phyloP scores from a whole-genome alignment of 495 filamentous ascomycete species.

The Haplographium delicatum region DNA sequence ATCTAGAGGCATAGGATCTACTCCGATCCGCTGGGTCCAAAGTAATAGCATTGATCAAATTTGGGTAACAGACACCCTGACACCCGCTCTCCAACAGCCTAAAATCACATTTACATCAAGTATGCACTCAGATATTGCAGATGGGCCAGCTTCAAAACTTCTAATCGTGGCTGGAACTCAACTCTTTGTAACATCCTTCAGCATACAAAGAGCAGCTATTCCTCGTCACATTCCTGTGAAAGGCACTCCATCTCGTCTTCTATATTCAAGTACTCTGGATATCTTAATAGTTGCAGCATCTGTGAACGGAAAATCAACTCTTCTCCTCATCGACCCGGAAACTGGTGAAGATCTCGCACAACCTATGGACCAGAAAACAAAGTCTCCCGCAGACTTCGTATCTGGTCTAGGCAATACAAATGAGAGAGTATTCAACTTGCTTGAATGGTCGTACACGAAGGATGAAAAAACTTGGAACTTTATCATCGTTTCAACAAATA shows the following conservation, averaged over 20 bases:
- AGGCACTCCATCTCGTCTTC: conserved; percentile 46
- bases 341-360: conserved; percentile 40
- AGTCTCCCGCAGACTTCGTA: conserved; percentile 29
- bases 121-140: conserved; percentile 4
- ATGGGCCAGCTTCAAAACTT: conserved; percentile 8
- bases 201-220: conserved; percentile 40
- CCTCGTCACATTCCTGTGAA: conserved; percentile 43
- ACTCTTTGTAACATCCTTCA: conserved; percentile 45
- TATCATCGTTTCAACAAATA: conserved; percentile 35
- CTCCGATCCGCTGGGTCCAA: background rate
- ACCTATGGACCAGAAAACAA: conserved; percentile 30
- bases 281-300: conserved; percentile 48
- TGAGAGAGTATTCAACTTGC: conserved; percentile 36
- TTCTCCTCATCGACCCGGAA: conserved; percentile 43
- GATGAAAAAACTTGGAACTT: conserved; percentile 39
- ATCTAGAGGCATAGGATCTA: background rate
- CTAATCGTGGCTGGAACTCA: conserved; percentile 30
- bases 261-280: conserved; percentile 46
- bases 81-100: conserved; percentile 15
- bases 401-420: conserved; percentile 35
- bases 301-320: conserved; percentile 29
- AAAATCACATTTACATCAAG: conserved; percentile 14
- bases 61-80: conserved; percentile 23
- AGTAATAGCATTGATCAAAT: conserved; percentile 15
- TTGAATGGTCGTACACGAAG: conserved; percentile 40